A percentile compares a stretch with the other conserved stretches of the same genome.
Evolutionary conservation across 441 rosid species (phyloP).

Genomic region (Pelargonium citronellum): DNA sequence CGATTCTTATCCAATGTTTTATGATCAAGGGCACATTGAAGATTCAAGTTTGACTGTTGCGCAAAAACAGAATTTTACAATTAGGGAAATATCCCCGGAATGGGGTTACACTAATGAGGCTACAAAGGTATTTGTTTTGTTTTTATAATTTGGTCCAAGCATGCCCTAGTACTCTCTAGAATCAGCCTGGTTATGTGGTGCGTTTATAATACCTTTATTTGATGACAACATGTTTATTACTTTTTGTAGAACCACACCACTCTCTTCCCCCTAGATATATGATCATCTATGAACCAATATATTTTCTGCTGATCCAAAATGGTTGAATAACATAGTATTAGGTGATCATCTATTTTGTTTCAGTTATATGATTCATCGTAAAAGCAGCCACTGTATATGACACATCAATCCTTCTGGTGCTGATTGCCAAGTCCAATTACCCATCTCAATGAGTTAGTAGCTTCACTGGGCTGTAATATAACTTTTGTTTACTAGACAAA

Average conservation of each 20-base stretch:
- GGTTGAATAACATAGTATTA: too few species aligned
- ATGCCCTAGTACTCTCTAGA: not conserved
- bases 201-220: not conserved
- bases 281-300: too few species aligned
- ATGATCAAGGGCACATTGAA: slow-evolving; percentile 31
- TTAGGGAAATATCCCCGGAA: slow-evolving; percentile 69
- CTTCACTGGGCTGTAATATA: too few species aligned
- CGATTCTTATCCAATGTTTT: slow-evolving; percentile 29
- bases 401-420: not conserved
- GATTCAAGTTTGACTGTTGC: slow-evolving; percentile 43
- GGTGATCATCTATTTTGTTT: not conserved
- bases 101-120: slow-evolving; percentile 72
- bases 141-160: not conserved
- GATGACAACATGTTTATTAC: not conserved
- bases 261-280: too few species aligned
- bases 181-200: slow-evolving; percentile 1
- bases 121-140: slow-evolving; percentile 53
- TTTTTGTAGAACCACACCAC: too few species aligned
- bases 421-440: too few species aligned
- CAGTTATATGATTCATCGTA: not conserved
- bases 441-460: too few species aligned
- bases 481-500: too few species aligned
- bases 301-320: too few species aligned
- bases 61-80: slow-evolving; percentile 55
- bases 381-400: not conserved